Conservation (phyloP, 78 protist species). For the Goniomonas avonlea region DNA sequence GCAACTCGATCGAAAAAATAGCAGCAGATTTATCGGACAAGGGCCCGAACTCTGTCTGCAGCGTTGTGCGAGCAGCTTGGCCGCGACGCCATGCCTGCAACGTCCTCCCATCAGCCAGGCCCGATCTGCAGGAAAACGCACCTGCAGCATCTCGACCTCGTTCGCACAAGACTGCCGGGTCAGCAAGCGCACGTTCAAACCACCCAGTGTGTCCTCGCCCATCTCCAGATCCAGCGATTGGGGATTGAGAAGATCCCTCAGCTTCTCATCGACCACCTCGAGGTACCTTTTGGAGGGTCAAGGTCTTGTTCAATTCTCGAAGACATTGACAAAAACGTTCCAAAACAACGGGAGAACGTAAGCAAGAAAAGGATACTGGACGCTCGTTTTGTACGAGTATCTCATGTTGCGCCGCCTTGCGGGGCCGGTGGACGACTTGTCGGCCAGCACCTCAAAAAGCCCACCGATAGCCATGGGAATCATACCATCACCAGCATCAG, state of each 20-base stretch:
- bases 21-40: not conserved
- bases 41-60: not conserved
- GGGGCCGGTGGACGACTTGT: not conserved
- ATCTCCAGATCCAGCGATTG: slow-evolving; percentile 11
- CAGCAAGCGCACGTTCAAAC: too few relatives aligned
- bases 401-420: not conserved
- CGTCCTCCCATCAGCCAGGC: too few relatives aligned
- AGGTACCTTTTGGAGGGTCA: too few relatives aligned
- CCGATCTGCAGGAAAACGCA: too few relatives aligned
- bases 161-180: too few relatives aligned
- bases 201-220: too few relatives aligned
- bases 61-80: slow-evolving; percentile 5
- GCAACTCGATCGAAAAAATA: not conserved
- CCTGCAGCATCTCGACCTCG: too few relatives aligned
- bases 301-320: too few relatives aligned
- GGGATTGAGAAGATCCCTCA: slow-evolving; percentile 10
- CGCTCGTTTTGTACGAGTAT: not conserved
- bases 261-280: slow-evolving; percentile 14
- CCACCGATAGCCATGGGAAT: not conserved
- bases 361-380: too few relatives aligned
- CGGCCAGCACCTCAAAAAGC: not conserved
- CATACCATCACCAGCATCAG: not conserved
- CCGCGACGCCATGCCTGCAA: too few relatives aligned
- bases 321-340: too few relatives aligned
- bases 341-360: too few relatives aligned